Conservation (phyloP, 441 rosid genomes). For the Mallotus repandus region DNA sequence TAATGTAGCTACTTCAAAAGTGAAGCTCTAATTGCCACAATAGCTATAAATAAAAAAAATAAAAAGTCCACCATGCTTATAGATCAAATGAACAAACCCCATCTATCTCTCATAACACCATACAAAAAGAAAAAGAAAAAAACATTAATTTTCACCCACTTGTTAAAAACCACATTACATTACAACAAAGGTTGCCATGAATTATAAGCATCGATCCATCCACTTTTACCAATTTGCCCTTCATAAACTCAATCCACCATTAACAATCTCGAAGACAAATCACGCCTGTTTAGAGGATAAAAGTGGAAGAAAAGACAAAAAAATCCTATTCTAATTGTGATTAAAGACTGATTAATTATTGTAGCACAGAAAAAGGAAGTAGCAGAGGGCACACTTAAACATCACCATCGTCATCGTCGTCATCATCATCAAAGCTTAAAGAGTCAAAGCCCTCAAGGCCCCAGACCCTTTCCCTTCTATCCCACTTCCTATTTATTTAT, state of each 20-base stretch:
- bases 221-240: neutral
- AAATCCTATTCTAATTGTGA: neutral
- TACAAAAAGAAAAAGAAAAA: neutral
- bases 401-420: constrained; percentile 12
- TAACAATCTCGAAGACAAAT: too few species aligned
- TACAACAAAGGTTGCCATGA: neutral
- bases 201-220: too few species aligned
- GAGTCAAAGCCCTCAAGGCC: constrained; percentile 52
- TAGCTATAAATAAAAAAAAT: too few species aligned
- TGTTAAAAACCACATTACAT: neutral
- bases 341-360: too few species aligned
- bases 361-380: neutral
- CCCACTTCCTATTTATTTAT: neutral
- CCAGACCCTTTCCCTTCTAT: constrained; percentile 20
- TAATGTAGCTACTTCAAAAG: too few species aligned
- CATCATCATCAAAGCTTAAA: constrained; percentile 24
- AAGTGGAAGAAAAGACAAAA: constrained; percentile 8
- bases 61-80: too few species aligned
- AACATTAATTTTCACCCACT: neutral
- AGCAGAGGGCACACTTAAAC: neutral
- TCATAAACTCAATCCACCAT: too few species aligned
- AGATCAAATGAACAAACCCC: neutral
- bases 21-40: too few species aligned
- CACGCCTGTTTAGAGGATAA: neutral
- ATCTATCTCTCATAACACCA: neutral